These are phyloP conservation scores for Blastobotrys buckinghamii DNA, from an alignment of 1,139 yeast genomes.

Conservation along the genomic window DNA sequence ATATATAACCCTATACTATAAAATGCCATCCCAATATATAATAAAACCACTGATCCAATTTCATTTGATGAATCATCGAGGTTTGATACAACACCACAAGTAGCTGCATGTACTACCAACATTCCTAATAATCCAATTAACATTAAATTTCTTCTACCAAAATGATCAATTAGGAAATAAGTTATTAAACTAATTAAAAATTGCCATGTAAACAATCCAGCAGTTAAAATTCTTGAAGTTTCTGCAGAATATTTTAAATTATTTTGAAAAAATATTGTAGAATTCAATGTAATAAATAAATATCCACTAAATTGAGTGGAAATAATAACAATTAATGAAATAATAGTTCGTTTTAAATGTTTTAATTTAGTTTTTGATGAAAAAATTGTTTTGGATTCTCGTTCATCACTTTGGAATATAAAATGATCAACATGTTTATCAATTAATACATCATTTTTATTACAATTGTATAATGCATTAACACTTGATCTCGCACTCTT, in stretches of 20 bases:
- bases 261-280: background rate
- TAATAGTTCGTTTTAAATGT: background rate
- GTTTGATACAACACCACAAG: background rate
- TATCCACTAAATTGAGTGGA: background rate
- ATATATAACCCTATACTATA: conserved; percentile 22
- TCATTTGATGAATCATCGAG: background rate
- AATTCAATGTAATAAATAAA: background rate
- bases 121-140: conserved; percentile 5
- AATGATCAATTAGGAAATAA: conserved; percentile 8
- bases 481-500: background rate
- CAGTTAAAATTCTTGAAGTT: background rate
- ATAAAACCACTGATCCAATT: background rate
- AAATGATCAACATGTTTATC: background rate
- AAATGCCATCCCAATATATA: conserved; percentile 24
- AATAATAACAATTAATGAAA: background rate
- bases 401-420: background rate
- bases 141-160: conserved; percentile 34
- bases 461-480: background rate
- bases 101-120: background rate
- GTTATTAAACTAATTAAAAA: background rate
- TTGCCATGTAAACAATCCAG: background rate
- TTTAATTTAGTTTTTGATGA: background rate
- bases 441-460: background rate
- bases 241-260: background rate
- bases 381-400: background rate